A percentile compares a stretch with the other conserved stretches of the same genome.
Evolutionary conservation across 2,329 filamentous ascomycete genomes (phyloP).

Genomic region (Harringtonia aguacate): DNA sequence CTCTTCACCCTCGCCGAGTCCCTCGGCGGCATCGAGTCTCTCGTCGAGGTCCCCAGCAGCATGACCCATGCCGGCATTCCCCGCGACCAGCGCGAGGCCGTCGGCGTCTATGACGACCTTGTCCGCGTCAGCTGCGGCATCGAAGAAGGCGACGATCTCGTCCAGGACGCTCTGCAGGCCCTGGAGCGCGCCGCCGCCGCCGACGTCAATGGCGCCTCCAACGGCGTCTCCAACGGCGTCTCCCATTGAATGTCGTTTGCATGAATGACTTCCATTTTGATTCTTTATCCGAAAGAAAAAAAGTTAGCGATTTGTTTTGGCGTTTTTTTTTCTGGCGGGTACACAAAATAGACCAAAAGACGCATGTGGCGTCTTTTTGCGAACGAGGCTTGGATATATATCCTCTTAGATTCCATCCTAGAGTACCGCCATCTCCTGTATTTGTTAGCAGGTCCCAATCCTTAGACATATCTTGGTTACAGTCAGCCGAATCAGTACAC

Average conservation of each 20-base stretch:
- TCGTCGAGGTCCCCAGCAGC: conserved; percentile 83
- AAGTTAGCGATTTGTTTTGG: no score
- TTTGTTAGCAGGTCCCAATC: no score
- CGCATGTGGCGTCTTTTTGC: no score
- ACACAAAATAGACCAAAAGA: no score
- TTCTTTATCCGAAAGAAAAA: no score
- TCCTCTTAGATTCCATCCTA: no score
- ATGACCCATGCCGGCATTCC: conserved; percentile 99
- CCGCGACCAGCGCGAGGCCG: conserved; percentile 76
- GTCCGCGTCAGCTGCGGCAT: conserved; percentile 90
- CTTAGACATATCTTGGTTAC: no score
- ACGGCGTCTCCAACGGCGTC: neutral
- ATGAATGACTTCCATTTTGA: no score
- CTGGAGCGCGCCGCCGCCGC: conserved; percentile 58
- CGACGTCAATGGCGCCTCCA: conserved; percentile 10
- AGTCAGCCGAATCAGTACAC: no score
- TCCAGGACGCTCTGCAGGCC: conserved; percentile 68
- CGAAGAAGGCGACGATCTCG: conserved; percentile 80
- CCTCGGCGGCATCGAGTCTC: conserved; percentile 76
- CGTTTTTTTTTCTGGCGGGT: neutral
- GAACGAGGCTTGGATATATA: no score
- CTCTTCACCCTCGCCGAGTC: conserved; percentile 93
- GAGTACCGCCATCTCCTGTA: no score
- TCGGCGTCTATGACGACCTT: conserved; percentile 90
- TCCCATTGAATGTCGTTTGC: neutral